A percentile compares a stretch with the other conserved stretches of the same genome.
Evolutionary conservation across 495 filamentous ascomycete genomes (phyloP).

Genomic region (Podospora conica): DNA sequence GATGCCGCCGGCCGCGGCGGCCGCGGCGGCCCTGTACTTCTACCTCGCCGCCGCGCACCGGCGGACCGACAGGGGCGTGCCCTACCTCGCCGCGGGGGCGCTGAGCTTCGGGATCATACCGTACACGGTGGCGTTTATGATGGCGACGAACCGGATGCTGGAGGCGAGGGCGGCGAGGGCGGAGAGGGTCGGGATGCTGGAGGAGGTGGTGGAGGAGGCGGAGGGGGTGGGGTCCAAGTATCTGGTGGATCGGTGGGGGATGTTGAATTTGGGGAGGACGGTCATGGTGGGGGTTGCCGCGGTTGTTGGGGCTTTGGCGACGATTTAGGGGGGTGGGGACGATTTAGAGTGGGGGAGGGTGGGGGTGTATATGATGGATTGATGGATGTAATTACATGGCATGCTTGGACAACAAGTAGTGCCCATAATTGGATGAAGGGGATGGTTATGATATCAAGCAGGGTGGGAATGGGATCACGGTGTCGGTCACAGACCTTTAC

Average conservation of each 20-base stretch:
- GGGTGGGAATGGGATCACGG: too few relatives aligned
- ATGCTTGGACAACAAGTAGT: neutral
- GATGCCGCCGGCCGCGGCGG: conserved; percentile 28
- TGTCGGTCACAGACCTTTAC: too few relatives aligned
- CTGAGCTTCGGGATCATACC: conserved; percentile 42
- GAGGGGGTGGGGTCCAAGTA: conserved; percentile 31
- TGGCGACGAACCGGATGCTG: conserved; percentile 39
- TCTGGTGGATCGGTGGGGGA: conserved; percentile 51
- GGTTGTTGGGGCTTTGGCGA: conserved; percentile 16
- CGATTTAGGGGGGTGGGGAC: conserved; percentile 11
- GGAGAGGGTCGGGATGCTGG: neutral
- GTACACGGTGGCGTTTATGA: conserved; percentile 44
- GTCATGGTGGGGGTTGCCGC: conserved; percentile 21
- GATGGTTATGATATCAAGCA: too few relatives aligned
- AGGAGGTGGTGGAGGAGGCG: conserved; percentile 16
- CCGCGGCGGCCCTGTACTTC: conserved; percentile 31
- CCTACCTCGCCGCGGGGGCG: conserved; percentile 40
- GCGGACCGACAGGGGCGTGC: conserved; percentile 31
- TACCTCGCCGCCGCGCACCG: conserved; percentile 35
- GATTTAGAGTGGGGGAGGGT: conserved; percentile 1
- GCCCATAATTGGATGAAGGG: too few relatives aligned
- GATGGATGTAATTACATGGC: too few relatives aligned
- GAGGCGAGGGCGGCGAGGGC: conserved; percentile 17
- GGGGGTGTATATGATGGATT: too few relatives aligned
- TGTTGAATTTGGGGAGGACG: conserved; percentile 45